Evolutionary conservation across 805 yeast species (phyloP).

Genomic region (Komagataella phaffii): DNA sequence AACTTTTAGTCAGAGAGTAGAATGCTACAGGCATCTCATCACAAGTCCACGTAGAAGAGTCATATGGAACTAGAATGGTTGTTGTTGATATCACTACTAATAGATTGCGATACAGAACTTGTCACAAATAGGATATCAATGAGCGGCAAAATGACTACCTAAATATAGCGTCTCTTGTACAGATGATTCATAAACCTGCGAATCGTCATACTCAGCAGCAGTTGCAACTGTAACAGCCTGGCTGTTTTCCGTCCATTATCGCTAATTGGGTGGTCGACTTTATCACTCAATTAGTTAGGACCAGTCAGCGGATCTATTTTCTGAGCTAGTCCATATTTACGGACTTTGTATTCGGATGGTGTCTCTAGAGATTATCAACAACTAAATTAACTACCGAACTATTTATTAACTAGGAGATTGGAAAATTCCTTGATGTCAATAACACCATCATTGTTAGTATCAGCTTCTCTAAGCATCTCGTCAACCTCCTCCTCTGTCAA

Average conservation of each 20-base stretch:
- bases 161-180: too few species aligned
- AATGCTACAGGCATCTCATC: not conserved
- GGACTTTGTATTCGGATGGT: not conserved
- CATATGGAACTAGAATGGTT: not conserved
- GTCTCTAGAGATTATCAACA: not conserved
- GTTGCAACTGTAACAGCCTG: too few species aligned
- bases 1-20: not conserved
- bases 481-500: conserved; percentile 94
- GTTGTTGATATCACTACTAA: not conserved
- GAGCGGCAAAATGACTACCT: too few species aligned
- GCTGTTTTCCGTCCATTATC: too few species aligned
- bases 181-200: too few species aligned
- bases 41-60: not conserved
- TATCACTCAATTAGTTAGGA: not conserved
- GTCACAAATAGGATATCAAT: not conserved
- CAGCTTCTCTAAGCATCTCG: conserved; percentile 94
- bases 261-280: not conserved
- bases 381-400: conserved; percentile 7
- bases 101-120: not conserved
- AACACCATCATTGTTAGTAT: conserved; percentile 91
- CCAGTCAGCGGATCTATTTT: not conserved
- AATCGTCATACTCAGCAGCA: too few species aligned
- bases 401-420: conserved; percentile 70
- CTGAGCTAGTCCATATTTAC: not conserved
- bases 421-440: conserved; percentile 96